Base-by-base conservation (phyloP, 2,329 filamentous ascomycete species). In the Falciphora oryzae region DNA sequence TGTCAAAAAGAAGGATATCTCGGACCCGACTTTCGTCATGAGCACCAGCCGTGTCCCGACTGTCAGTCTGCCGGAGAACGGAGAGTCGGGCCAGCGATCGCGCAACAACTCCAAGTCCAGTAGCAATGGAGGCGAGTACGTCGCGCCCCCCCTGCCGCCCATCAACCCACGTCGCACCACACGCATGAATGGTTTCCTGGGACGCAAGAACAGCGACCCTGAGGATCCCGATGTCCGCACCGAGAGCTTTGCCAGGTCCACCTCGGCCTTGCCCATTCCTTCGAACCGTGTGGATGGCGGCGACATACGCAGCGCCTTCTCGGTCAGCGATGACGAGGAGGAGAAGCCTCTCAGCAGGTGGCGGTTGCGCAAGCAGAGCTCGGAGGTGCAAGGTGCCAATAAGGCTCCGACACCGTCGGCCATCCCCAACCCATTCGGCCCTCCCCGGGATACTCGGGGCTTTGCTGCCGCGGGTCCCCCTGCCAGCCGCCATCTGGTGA, bases 151-250 rank as follows among this genome's bases (percentile, higher is more conserved):
- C 2, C 65, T 87, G 50, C 85, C 85, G 2, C 84, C 84, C 1
- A 83, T 87, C 71, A 87, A 87, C 70, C 85, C 85, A 32, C 79
- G 83, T 61, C 80, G 85, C 13, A 77, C 72, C 3, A 79, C 82
- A 63, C 72, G 77, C 1, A 71, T 78, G n/a, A 76, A 75, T 29
- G 73, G 74, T 4, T 66, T 79, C 27, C 68, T 73, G 56, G 74
- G 76, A 25, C 74, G 74, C 25, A 72, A 71, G 16, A 74, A 74
- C 6, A 77, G 79, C 14, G 74, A 75, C 35, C 65, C 66, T 64
- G 58, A 73, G 65, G 68, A 73, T 5, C n/a, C n/a, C 8, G 44
- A 53, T 11, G 44, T 53, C 44, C 44, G 44, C 44, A 53, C 44
- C 3, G 68, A 67, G 50, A 28, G 16, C 6, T 70, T 71, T 7